Conservation (phyloP, 768 basidiomycete species). For the Suillus fuscotomentosus region DNA sequence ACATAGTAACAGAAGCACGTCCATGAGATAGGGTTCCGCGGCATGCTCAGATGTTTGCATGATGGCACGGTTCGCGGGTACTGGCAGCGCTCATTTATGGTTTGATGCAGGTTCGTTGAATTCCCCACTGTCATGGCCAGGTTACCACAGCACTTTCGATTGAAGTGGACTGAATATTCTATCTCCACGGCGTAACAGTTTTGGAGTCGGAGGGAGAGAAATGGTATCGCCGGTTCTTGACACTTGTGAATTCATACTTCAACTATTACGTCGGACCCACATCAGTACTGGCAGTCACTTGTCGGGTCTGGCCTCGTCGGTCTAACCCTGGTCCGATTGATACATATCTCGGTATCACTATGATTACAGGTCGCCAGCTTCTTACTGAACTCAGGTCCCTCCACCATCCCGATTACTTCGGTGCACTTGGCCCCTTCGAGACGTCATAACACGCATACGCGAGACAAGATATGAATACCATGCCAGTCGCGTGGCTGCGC, state of each 20-base stretch:
- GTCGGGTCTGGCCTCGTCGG: not conserved
- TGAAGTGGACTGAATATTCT: not conserved
- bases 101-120: not conserved
- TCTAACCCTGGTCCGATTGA: not conserved
- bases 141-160: not conserved
- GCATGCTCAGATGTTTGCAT: too few relatives aligned
- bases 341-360: not conserved
- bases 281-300: not conserved
- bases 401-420: not conserved
- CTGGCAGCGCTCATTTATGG: not conserved
- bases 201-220: too few relatives aligned
- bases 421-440: not conserved
- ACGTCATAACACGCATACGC: not conserved
- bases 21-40: too few relatives aligned
- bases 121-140: not conserved
- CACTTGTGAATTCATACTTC: not conserved
- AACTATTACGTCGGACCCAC: not conserved
- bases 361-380: not conserved
- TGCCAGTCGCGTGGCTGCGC: not conserved
- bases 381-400: not conserved
- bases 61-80: not conserved
- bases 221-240: too few relatives aligned
- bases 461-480: not conserved
- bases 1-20: not conserved
- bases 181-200: not conserved